phyloP scores from a whole-genome alignment of 2,329 filamentous ascomycete species.

The Epichloe sibirici region DNA sequence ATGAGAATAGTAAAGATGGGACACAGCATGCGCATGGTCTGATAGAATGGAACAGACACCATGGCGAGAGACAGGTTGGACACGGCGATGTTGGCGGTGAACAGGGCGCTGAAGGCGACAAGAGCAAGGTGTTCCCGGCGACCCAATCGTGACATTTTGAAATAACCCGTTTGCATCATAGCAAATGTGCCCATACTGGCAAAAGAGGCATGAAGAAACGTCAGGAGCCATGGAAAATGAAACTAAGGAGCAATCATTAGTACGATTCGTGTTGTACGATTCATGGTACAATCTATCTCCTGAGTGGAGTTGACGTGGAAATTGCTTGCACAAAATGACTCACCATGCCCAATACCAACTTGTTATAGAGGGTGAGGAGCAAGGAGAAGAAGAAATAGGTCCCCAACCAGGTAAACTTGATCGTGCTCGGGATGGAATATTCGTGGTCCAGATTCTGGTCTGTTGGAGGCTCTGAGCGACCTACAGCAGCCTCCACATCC shows the following conservation, averaged over 20 bases:
- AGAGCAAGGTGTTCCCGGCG: constrained; percentile 42
- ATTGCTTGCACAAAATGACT: constrained; percentile 10
- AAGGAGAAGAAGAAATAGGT: constrained; percentile 39
- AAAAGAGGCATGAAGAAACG: constrained; percentile 44
- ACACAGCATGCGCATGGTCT: constrained; percentile 49
- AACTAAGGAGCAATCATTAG: constrained; percentile 26
- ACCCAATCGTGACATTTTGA: constrained; percentile 39
- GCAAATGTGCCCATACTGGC: constrained; percentile 43
- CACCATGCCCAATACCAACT: constrained; percentile 41
- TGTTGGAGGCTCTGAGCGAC: constrained; percentile 15
- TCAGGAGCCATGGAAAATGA: constrained; percentile 48
- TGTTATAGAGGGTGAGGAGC: constrained; percentile 45
- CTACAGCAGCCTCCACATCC: constrained; percentile 22
- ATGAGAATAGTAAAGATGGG: constrained; percentile 51
- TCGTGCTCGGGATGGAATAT: constrained; percentile 30
- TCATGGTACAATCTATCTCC: neutral
- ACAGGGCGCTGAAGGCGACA: constrained; percentile 46
- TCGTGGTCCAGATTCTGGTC: constrained; percentile 29
- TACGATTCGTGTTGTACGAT: neutral
- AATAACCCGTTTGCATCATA: constrained; percentile 38
- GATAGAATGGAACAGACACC: constrained; percentile 55
- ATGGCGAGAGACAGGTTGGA: constrained; percentile 50
- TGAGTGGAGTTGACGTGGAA: neutral
- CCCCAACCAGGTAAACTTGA: constrained; percentile 37
- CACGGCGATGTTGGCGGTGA: constrained; percentile 51